Evolutionary conservation across 2,329 filamentous ascomycete species (phyloP).

Genomic region (Ceratocystis destructans): DNA sequence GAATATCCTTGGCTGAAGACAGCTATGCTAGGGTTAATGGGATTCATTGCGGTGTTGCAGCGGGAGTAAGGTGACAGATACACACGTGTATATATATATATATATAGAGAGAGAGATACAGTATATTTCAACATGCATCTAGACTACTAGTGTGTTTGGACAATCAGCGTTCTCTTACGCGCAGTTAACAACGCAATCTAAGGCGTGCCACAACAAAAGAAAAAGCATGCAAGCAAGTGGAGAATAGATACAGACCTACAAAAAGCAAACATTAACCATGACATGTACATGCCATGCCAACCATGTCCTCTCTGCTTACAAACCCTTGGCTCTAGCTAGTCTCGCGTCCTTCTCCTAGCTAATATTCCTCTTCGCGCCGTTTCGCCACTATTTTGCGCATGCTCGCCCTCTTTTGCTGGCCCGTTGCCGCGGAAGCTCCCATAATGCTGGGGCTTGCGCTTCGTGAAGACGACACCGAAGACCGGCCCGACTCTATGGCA

Average conservation of each 20-base stretch:
- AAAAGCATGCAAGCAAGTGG: too few species aligned
- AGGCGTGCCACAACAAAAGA: background rate
- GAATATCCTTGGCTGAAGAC: conserved; percentile 97
- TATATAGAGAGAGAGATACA: background rate
- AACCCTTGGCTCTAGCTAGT: background rate
- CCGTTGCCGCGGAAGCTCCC: background rate
- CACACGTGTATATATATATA: too few species aligned
- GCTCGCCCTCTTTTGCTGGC: conserved; percentile 7
- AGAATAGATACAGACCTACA: background rate
- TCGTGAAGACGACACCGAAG: background rate
- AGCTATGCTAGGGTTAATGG: conserved; percentile 88
- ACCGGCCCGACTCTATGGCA: background rate
- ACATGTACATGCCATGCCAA: background rate
- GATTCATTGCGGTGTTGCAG: conserved; percentile 80
- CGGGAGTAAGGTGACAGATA: conserved; percentile 47
- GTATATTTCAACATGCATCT: background rate
- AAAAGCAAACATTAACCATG: background rate
- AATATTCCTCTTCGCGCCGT: conserved; percentile 9
- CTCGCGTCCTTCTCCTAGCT: background rate
- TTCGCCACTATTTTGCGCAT: conserved; percentile 11
- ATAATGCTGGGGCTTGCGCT: conserved; percentile 3
- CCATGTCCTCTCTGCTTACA: background rate
- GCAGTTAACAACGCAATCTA: background rate
- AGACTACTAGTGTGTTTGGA: background rate
- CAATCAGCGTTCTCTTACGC: background rate